Evolutionary conservation across 441 rosid species (phyloP).

Genomic region (Bocquillonia castaneifolia): DNA sequence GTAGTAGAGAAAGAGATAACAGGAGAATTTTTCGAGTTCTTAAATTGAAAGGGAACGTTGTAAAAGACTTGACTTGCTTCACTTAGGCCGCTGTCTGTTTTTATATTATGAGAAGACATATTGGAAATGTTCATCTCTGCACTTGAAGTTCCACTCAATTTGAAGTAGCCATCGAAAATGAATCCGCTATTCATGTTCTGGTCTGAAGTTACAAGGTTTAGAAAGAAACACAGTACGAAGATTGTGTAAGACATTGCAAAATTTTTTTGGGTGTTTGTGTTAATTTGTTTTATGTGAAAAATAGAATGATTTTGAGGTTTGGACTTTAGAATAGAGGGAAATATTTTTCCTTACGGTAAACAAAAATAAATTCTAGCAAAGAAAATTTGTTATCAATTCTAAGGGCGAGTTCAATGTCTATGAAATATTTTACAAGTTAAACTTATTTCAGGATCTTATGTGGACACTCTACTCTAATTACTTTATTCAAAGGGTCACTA

Average conservation of each 20-base stretch:
- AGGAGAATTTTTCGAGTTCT: slow-evolving; percentile 27
- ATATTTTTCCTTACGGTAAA: background rate
- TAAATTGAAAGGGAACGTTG: slow-evolving; percentile 46
- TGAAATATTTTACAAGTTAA: too few relatives aligned
- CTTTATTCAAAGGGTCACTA: too few relatives aligned
- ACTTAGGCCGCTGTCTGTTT: background rate
- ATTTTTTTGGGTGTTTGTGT: background rate
- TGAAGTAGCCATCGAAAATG: slow-evolving; percentile 5
- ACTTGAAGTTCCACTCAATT: background rate
- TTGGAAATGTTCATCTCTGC: background rate
- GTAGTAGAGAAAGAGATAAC: slow-evolving; percentile 59
- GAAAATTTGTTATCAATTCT: too few relatives aligned
- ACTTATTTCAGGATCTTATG: too few relatives aligned
- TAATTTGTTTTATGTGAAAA: background rate
- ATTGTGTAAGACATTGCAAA: background rate
- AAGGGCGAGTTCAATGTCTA: too few relatives aligned
- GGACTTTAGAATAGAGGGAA: background rate
- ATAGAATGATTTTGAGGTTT: background rate
- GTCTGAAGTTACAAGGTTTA: background rate
- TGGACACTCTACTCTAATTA: too few relatives aligned
- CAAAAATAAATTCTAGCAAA: background rate
- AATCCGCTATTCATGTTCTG: background rate
- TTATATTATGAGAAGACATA: background rate
- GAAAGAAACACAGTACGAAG: background rate
- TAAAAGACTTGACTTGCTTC: slow-evolving; percentile 47